Conservation (phyloP, 2,329 filamentous ascomycete genomes). For the Neonectria coccinea region DNA sequence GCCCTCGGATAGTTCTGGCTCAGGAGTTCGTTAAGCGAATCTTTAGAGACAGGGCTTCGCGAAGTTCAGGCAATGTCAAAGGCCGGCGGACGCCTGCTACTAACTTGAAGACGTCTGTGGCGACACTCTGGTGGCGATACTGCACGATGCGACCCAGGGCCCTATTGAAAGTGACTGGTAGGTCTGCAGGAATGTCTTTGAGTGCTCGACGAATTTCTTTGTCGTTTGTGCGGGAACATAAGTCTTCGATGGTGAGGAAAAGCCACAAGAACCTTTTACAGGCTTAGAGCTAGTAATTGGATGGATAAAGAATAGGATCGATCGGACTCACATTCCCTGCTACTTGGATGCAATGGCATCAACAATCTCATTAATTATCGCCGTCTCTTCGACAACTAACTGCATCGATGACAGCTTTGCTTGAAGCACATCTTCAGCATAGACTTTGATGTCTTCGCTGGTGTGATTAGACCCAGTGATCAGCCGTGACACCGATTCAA, state of each 20-base stretch:
- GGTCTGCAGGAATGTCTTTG: conserved; percentile 12
- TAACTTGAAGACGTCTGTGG: conserved; percentile 22
- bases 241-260: conserved; percentile 26
- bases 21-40: no score
- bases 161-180: conserved; percentile 27
- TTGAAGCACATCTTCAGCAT: conserved; percentile 16
- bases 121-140: background rate
- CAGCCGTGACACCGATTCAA: background rate
- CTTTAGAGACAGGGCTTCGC: conserved; percentile 27
- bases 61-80: conserved; percentile 17
- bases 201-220: conserved; percentile 20
- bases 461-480: background rate
- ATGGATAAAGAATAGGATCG: background rate
- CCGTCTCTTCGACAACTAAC: conserved; percentile 8
- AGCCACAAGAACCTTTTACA: conserved; percentile 33
- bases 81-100: background rate
- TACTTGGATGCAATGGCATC: conserved; percentile 16
- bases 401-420: conserved; percentile 1
- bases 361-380: conserved; percentile 13
- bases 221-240: conserved; percentile 29
- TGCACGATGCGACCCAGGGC: conserved; percentile 13
- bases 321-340: conserved; percentile 28
- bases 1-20: no score
- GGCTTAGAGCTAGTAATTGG: no score
- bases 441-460: conserved; percentile 17